Evolutionary conservation across 192 early-diverging fungal genomes (phyloP).

Genomic region (Coemansia furcata): DNA sequence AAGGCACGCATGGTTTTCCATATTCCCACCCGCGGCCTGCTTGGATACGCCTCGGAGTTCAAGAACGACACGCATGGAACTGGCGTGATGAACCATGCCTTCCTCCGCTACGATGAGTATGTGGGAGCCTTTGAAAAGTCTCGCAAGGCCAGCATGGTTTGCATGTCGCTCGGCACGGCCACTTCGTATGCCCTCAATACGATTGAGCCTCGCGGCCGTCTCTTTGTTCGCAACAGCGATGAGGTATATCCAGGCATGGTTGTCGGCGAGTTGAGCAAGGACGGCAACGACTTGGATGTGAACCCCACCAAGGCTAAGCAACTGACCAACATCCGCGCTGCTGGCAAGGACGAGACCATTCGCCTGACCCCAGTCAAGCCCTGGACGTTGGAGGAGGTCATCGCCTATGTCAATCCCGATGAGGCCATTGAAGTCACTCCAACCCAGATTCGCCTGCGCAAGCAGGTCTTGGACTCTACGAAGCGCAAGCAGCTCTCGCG

Average conservation of each 20-base stretch:
- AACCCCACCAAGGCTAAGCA: constrained; percentile 83
- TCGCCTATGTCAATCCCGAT: constrained; percentile 76
- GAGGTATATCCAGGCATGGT: constrained; percentile 86
- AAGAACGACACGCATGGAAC: constrained; percentile 85
- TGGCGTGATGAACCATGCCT: constrained; percentile 77
- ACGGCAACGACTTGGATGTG: constrained; percentile 72
- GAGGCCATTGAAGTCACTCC: constrained; percentile 87
- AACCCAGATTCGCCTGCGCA: constrained; percentile 68
- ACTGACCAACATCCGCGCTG: constrained; percentile 75
- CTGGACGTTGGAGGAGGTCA: constrained; percentile 70
- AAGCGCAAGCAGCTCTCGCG: constrained; percentile 60
- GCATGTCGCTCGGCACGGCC: constrained; percentile 62
- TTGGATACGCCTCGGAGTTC: constrained; percentile 85
- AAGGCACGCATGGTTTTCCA: constrained; percentile 76
- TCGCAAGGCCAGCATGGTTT: constrained; percentile 77
- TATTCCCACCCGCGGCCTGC: constrained; percentile 76
- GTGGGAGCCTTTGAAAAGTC: constrained; percentile 70
- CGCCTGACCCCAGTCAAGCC: constrained; percentile 65
- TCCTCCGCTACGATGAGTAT: constrained; percentile 70
- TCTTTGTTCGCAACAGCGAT: constrained; percentile 72
- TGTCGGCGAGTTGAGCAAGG: constrained; percentile 77
- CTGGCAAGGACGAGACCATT: constrained; percentile 76
- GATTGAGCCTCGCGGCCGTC: constrained; percentile 75
- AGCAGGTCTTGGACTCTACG: constrained; percentile 66
- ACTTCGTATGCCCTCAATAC: constrained; percentile 73